Conservation (phyloP, 208 protist genomes). For the Leishmania mexicana region DNA sequence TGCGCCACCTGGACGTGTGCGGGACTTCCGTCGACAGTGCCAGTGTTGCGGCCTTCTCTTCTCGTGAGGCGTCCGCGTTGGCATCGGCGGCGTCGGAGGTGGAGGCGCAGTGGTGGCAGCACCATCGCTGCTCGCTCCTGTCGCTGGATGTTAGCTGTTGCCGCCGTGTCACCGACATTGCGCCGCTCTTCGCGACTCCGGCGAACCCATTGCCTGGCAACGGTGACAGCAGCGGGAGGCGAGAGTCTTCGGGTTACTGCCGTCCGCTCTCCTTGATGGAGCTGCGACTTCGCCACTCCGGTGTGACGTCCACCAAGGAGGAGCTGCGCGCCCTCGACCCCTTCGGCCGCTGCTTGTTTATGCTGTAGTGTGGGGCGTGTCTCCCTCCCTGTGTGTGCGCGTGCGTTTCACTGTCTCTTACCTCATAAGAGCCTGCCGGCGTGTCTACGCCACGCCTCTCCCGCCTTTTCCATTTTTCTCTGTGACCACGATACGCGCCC, state of each 20-base stretch:
- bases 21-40: constrained; percentile 13
- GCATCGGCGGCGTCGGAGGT: neutral
- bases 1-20: constrained; percentile 20
- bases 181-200: constrained; percentile 6
- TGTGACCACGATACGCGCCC: neutral
- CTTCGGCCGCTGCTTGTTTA: constrained; percentile 7
- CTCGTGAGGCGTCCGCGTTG: neutral
- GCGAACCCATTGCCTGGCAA: neutral
- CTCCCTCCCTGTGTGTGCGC: neutral
- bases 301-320: constrained; percentile 15
- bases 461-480: neutral
- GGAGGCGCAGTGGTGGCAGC: constrained; percentile 5
- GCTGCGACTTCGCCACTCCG: constrained; percentile 16
- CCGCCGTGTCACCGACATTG: constrained; percentile 18
- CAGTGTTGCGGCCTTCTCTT: constrained; percentile 16
- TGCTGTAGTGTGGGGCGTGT: neutral
- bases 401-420: neutral
- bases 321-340: constrained; percentile 25
- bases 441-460: neutral
- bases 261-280: neutral
- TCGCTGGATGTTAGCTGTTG: constrained; percentile 26
- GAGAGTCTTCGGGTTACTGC: neutral
- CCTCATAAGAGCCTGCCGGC: neutral
- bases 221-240: neutral
- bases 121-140: constrained; percentile 22